Evolutionary conservation across 1,139 yeast genomes (phyloP).

Genomic region (Zygosaccharomyces pseudobailii): DNA sequence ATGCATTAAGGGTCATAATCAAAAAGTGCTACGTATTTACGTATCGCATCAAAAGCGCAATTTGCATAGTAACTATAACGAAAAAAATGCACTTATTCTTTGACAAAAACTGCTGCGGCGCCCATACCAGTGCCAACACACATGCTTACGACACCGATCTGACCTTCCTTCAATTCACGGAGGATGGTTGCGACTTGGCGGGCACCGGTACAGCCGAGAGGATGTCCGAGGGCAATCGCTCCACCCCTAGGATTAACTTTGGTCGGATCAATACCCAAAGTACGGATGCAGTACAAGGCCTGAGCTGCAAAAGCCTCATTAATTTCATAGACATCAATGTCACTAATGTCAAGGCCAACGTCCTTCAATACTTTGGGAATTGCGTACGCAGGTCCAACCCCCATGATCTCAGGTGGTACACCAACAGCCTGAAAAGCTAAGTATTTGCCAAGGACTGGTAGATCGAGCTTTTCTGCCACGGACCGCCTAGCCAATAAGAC

Average conservation of each 20-base stretch:
- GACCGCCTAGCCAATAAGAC: slow-evolving; percentile 82
- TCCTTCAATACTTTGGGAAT: slow-evolving; percentile 74
- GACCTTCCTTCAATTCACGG: slow-evolving; percentile 72
- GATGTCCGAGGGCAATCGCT: slow-evolving; percentile 95
- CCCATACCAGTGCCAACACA: slow-evolving; percentile 99
- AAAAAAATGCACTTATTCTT: too few species aligned
- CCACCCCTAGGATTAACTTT: slow-evolving; percentile 93
- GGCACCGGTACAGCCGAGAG: slow-evolving; percentile 93
- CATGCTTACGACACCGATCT: slow-evolving; percentile 90
- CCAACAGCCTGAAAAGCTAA: slow-evolving; percentile 76
- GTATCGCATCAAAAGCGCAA: too few species aligned
- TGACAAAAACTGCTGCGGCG: slow-evolving; percentile 81
- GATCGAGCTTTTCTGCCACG: slow-evolving; percentile 69
- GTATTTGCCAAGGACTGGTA: slow-evolving; percentile 67
- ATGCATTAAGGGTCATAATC: too few species aligned
- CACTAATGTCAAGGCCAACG: slow-evolving; percentile 57
- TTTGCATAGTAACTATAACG: too few species aligned
- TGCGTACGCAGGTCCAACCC: slow-evolving; percentile 93
- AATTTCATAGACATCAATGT: slow-evolving; percentile 74
- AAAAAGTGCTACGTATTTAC: too few species aligned
- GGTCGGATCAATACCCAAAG: slow-evolving; percentile 58
- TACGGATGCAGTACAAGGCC: slow-evolving; percentile 69
- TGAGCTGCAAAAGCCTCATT: slow-evolving; percentile 98
- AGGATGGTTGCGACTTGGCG: slow-evolving; percentile 87
- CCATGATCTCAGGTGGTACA: slow-evolving; percentile 97